Evolutionary conservation across 2,329 filamentous ascomycete genomes (phyloP).

Genomic region (Mycocentrospora acerina): DNA sequence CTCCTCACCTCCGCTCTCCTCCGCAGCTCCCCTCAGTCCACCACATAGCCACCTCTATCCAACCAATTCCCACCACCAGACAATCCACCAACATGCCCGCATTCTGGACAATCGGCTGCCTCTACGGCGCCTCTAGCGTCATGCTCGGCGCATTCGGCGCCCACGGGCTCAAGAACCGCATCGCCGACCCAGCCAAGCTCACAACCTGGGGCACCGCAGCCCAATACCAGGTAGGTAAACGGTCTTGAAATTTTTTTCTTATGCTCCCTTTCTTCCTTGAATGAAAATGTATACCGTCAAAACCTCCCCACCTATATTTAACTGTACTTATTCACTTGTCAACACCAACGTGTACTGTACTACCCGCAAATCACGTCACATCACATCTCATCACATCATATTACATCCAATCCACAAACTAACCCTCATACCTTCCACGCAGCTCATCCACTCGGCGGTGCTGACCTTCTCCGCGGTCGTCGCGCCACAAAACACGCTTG

Average conservation of each 20-base stretch:
- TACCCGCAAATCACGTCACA: too few species aligned
- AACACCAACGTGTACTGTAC: constrained; percentile 3
- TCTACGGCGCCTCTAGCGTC: constrained; percentile 64
- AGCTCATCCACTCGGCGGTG: constrained; percentile 65
- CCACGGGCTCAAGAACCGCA: constrained; percentile 64
- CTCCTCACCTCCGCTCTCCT: too few species aligned
- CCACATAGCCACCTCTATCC: too few species aligned
- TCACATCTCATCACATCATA: too few species aligned
- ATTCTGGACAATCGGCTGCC: constrained; percentile 64
- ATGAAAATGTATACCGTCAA: too few species aligned
- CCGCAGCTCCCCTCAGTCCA: too few species aligned
- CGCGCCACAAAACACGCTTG: constrained; percentile 58
- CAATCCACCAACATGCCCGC: constrained; percentile 33
- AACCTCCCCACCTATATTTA: too few species aligned
- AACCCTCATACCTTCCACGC: too few species aligned
- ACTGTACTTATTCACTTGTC: not conserved
- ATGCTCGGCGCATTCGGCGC: constrained; percentile 67
- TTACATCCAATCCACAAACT: too few species aligned
- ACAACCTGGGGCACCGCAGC: constrained; percentile 66
- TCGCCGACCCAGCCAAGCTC: constrained; percentile 60
- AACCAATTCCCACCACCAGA: too few species aligned
- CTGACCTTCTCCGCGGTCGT: constrained; percentile 58
- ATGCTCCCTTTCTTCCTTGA: not conserved
- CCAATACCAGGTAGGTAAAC: constrained; percentile 63
- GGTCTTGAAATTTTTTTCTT: not conserved